Conservation (phyloP, 2,329 filamentous ascomycete genomes). For the Polychaeton citri region DNA sequence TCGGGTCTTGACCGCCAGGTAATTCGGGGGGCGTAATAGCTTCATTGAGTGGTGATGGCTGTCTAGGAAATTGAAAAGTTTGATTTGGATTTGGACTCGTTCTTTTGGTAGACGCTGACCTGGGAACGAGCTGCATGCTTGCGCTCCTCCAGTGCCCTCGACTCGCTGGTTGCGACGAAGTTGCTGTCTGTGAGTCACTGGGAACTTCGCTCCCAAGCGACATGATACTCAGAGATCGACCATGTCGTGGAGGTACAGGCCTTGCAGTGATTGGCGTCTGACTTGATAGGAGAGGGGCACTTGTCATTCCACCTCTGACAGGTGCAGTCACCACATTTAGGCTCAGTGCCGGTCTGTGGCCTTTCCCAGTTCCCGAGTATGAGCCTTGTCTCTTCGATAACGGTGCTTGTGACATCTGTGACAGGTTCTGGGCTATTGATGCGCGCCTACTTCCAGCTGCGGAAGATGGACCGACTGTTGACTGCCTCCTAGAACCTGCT, state of each 20-base stretch:
- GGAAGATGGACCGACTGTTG: background rate
- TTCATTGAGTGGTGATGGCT: slow-evolving; percentile 29
- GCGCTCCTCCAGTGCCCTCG: slow-evolving; percentile 64
- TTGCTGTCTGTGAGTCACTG: slow-evolving; percentile 9
- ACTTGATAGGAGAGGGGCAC: slow-evolving; percentile 5
- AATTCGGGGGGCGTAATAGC: slow-evolving; percentile 22
- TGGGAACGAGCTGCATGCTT: slow-evolving; percentile 62
- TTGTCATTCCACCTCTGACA: slow-evolving; percentile 8
- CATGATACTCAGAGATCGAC: slow-evolving; percentile 36
- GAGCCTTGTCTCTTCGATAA: slow-evolving; percentile 7
- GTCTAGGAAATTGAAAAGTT: slow-evolving; percentile 12
- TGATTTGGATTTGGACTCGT: slow-evolving; percentile 1
- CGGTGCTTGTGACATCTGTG: slow-evolving; percentile 7
- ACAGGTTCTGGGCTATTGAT: slow-evolving; percentile 10
- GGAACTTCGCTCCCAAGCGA: slow-evolving; percentile 32
- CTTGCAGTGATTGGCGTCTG: slow-evolving; percentile 3
- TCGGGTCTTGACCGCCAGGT: slow-evolving; percentile 5
- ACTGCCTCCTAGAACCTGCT: background rate
- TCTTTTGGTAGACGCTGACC: slow-evolving; percentile 6
- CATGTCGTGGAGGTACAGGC: slow-evolving; percentile 23
- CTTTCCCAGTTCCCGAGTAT: slow-evolving; percentile 15
- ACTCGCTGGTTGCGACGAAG: slow-evolving; percentile 6
- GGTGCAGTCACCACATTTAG: slow-evolving; percentile 32
- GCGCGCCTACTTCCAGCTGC: slow-evolving; percentile 10
- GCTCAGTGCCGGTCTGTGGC: slow-evolving; percentile 57